Evolutionary conservation across 2,329 filamentous ascomycete genomes (phyloP).

Genomic region (Pseudocercospora crystallina): DNA sequence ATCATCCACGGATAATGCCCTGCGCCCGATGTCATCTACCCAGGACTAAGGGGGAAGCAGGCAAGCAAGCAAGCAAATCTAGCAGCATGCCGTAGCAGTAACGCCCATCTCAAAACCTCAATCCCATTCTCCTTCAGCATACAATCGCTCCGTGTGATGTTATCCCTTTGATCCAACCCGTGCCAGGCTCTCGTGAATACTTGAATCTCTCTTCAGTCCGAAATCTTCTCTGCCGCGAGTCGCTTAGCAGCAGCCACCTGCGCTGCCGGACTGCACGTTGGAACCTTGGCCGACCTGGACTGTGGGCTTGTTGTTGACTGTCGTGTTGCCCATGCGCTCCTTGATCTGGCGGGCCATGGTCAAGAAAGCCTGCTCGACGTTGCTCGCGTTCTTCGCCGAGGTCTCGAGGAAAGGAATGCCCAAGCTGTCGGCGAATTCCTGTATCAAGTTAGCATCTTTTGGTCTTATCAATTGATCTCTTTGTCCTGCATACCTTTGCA

Average conservation of each 20-base stretch:
- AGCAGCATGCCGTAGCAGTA: constrained; percentile 18
- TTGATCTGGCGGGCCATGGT: constrained; percentile 99
- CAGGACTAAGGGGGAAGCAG: neutral
- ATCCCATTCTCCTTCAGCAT: constrained; percentile 10
- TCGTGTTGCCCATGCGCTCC: constrained; percentile 97
- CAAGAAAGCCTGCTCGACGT: constrained; percentile 99
- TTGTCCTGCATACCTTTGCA: constrained; percentile 74
- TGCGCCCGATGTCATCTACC: constrained; percentile 25
- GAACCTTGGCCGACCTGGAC: constrained; percentile 95
- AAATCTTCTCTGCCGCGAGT: too few relatives aligned
- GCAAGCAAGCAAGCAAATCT: constrained; percentile 21
- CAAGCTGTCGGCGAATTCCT: constrained; percentile 99
- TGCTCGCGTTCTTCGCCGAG: constrained; percentile 98
- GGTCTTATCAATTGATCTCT: neutral
- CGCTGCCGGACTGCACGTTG: constrained; percentile 84
- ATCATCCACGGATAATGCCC: constrained; percentile 21
- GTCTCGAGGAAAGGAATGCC: constrained; percentile 99
- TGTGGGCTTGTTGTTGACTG: constrained; percentile 97
- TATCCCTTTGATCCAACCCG: constrained; percentile 12
- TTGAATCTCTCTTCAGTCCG: constrained; percentile 10
- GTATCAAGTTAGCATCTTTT: constrained; percentile 22
- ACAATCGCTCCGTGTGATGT: constrained; percentile 12
- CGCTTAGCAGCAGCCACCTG: constrained; percentile 81
- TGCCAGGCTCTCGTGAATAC: neutral
- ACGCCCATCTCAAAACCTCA: constrained; percentile 14